Evolutionary conservation across 2,329 filamentous ascomycete genomes (phyloP).

Genomic region (Xylariaceae sp.): DNA sequence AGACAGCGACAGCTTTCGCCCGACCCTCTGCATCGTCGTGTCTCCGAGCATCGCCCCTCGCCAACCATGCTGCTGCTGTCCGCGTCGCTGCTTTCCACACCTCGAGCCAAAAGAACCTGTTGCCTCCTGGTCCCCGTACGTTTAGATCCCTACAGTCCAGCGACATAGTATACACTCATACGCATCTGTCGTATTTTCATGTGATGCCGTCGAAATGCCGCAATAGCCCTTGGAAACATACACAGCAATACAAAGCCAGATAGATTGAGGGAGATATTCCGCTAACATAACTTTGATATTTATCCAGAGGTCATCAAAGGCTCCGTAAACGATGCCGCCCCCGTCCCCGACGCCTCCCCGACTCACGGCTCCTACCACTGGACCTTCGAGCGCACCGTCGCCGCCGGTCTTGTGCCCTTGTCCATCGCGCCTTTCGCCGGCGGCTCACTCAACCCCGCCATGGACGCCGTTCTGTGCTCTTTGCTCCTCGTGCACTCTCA

Average conservation of each 20-base stretch:
- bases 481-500: slow-evolving; percentile 88
- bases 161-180: too few species aligned
- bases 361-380: slow-evolving; percentile 96
- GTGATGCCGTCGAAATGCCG: too few species aligned
- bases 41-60: slow-evolving; percentile 29
- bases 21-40: slow-evolving; percentile 33
- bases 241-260: too few species aligned
- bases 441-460: slow-evolving; percentile 82
- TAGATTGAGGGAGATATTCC: too few species aligned
- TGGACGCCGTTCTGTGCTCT: slow-evolving; percentile 81
- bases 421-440: slow-evolving; percentile 88
- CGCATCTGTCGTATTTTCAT: too few species aligned
- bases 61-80: slow-evolving; percentile 36
- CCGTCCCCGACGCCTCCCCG: slow-evolving; percentile 66
- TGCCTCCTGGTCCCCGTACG: slow-evolving; percentile 84
- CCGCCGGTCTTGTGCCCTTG: slow-evolving; percentile 77
- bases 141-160: too few species aligned
- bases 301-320: slow-evolving; percentile 72
- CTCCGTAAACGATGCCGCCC: slow-evolving; percentile 80
- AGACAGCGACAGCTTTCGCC: slow-evolving; percentile 42
- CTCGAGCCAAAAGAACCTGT: slow-evolving; percentile 67
- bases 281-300: too few species aligned
- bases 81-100: slow-evolving; percentile 82
- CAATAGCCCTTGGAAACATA: too few species aligned
- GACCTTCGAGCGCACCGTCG: slow-evolving; percentile 87